Base-by-base conservation (phyloP, 495 filamentous ascomycete species). In the Antarctomyces pellizariae region DNA sequence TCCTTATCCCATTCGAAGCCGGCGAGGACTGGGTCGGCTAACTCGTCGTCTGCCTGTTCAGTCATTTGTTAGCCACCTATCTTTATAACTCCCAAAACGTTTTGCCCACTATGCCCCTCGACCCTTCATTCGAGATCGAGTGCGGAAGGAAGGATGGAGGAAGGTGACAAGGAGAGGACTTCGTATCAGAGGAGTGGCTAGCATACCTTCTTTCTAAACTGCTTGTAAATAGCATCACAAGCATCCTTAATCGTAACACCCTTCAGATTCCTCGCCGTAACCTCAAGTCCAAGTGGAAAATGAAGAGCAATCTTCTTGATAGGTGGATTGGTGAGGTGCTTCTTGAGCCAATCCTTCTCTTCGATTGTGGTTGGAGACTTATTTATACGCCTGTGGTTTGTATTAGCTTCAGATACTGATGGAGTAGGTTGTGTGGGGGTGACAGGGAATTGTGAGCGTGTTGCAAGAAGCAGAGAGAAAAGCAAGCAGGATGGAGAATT, bases 1-100 rank as follows among this genome's bases (percentile, higher is more conserved):
- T 86, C 75, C 46, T 77, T 73, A 50, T 84, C 73, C 79, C 80
- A 92, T 57, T 90, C 80, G 59, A 92, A 92, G 32, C 82, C 82
- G 35, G 70, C 70, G 35, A 91, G 66, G 59, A 78, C 70, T 36
- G 82, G 76, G 31, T 64, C 54, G 9, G 77, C 67, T 26, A 92
- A 56, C 44, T 90, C 82, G 44, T 92, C 82, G 38, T 92, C 82
- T 28, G 74, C 67, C 82, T 92, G 42, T 22, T n/a, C n/a, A 16
- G 14, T 18, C 24, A 14, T 20, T 5, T 18, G 18, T 33, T n/a
- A n/a, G n/a, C n/a, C n/a, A n/a, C n/a, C n/a, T n/a, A n/a, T n/a
- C n/a, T n/a, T n/a, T n/a, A n/a, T n/a, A n/a, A n/a, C n/a, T n/a
- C n/a, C n/a, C n/a, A n/a, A n/a, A n/a, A n/a, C n/a, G n/a, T n/a